phyloP scores from a whole-genome alignment of 1,139 yeast genomes.

The Diutina rugosa region DNA sequence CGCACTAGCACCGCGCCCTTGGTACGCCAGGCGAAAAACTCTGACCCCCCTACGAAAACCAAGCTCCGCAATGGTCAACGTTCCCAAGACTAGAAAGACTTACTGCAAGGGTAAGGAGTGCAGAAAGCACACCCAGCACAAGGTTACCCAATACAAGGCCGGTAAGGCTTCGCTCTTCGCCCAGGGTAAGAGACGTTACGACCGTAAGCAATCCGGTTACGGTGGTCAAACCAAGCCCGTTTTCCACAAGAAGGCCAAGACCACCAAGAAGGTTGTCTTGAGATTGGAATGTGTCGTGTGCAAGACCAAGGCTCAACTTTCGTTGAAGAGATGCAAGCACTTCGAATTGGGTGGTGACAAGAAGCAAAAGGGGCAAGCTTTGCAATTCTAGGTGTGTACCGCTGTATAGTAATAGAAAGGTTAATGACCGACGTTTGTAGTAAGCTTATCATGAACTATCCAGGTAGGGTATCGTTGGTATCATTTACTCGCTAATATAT shows the following conservation, averaged over 20 bases:
- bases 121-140: conserved; percentile 99
- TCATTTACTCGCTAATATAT: too few species aligned
- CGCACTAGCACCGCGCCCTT: not conserved
- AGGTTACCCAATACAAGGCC: conserved; percentile 99
- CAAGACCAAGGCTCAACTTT: conserved; percentile 97
- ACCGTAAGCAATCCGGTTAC: conserved; percentile 99
- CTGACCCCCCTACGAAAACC: not conserved
- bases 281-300: conserved; percentile 98
- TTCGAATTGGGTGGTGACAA: conserved; percentile 99
- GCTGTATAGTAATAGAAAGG: conserved; percentile 2
- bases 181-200: conserved; percentile 99
- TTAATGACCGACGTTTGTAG: not conserved
- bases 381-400: conserved; percentile 55
- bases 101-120: conserved; percentile 99
- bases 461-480: not conserved
- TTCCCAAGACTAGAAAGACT: conserved; percentile 99
- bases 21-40: not conserved
- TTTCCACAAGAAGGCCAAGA: conserved; percentile 99
- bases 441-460: not conserved
- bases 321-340: conserved; percentile 99
- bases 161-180: conserved; percentile 99
- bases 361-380: conserved; percentile 99
- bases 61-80: conserved; percentile 50
- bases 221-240: conserved; percentile 99
- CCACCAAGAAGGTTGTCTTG: conserved; percentile 99